Conservation (phyloP, 2,329 filamentous ascomycete genomes). For the Juglanconis juglandina region DNA sequence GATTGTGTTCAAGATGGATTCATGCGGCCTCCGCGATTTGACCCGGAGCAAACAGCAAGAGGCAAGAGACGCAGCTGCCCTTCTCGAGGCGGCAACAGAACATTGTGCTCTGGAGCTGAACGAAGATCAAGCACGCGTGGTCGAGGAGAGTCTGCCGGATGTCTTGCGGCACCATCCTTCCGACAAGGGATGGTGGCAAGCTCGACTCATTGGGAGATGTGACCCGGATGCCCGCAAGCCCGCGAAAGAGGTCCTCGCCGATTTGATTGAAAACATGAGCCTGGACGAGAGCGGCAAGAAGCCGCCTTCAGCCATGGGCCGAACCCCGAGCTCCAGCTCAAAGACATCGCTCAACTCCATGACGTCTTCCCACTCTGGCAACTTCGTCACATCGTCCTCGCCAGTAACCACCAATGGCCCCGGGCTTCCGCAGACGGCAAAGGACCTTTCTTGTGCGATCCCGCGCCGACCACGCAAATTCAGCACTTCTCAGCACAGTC, state of each 20-base stretch:
- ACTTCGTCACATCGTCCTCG: slow-evolving; percentile 7
- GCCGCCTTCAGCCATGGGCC: slow-evolving; percentile 8
- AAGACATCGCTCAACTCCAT: slow-evolving; percentile 15
- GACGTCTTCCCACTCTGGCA: slow-evolving; percentile 5
- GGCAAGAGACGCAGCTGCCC: slow-evolving; percentile 12
- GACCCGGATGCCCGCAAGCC: slow-evolving; percentile 17
- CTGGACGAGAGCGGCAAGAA: slow-evolving; percentile 11
- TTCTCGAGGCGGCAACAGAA: slow-evolving; percentile 15
- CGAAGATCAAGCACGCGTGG: slow-evolving; percentile 10
- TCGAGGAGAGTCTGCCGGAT: slow-evolving; percentile 14
- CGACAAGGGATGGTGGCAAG: slow-evolving; percentile 19
- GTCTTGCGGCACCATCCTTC: slow-evolving; percentile 10
- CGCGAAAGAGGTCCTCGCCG: slow-evolving; percentile 15
- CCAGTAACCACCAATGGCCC: slow-evolving; percentile 9
- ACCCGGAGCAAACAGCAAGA: slow-evolving; percentile 16
- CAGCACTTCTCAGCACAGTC: slow-evolving; percentile 17
- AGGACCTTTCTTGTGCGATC: slow-evolving; percentile 1
- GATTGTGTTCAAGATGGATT: slow-evolving; percentile 19
- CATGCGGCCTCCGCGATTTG: slow-evolving; percentile 15
- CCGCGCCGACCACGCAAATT: slow-evolving; percentile 15
- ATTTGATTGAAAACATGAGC: slow-evolving; percentile 17
- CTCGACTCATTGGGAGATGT: slow-evolving; percentile 14
- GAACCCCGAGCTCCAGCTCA: slow-evolving; percentile 13
- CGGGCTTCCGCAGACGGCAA: slow-evolving; percentile 3
- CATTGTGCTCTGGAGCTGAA: slow-evolving; percentile 18